Evolutionary conservation across 2,329 filamentous ascomycete genomes (phyloP), one percentile per base, ranked within the genome.

Genomic region (Cordyceps cateniannulata): DNA sequence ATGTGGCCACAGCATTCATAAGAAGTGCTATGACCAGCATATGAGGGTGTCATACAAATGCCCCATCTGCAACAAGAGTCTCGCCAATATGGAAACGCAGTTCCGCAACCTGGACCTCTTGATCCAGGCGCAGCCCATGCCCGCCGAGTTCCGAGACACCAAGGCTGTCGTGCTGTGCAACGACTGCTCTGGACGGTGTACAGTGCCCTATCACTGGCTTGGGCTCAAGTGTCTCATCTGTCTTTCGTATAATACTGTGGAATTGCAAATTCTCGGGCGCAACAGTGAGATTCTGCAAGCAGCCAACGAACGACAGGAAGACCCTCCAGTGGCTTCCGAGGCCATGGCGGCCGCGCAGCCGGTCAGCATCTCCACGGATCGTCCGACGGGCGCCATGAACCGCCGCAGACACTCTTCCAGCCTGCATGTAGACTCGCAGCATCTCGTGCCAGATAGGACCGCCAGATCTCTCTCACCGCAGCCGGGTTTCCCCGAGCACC

Each of bases 21-120:
- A 89, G 68, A 85, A 85, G 62, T 99, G 95, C 75, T 95, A 96
- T 70, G 85, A 90, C 50, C 85, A 95, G 67, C 90, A 96, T 71
- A 93, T 96, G 79, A 87, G 88, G 68, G 87, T 86, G 3, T 96
- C 93, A 6, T 99, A 98, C 77, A 96, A 93, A 70, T 99, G 95
- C 69, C 95, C 93, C 0, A 92, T 97, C 53, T 99, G 95, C 81
- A 96, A 89, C 76, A 96, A 95, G 74, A 96, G 90, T 65, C 88
- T 96, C n/a, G 85, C 91, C 66, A 98, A 98, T 70, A 99, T 99
- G 93, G 93, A 97, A 70, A 85, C 90, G 42, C 90, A 96, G 67
- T 99, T 98, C 77, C 87, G 91, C 53, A 95, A 95, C 66, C 77
- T 98, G 38, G 93, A 97, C 69, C 85, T 92, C 57, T 88, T 91